Evolutionary conservation across 257 asterid species (phyloP), one percentile per base, ranked within the genome.

Genomic region (Primulina eburnea): DNA sequence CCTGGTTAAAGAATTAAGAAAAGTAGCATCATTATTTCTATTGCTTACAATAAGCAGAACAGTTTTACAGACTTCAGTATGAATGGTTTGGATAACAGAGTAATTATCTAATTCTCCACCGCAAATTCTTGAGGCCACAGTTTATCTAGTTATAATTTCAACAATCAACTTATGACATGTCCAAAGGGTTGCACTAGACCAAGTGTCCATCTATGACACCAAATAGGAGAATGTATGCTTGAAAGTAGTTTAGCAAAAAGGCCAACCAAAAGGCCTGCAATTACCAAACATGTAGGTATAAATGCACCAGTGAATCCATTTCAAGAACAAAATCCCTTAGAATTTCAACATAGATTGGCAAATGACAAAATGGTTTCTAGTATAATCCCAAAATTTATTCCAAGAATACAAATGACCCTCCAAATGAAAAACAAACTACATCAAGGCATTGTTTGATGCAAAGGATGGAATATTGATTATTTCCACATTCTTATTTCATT

Each of bases 1-100:
- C 97, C 97, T 92, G 85, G 68, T 77, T 18, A 60, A 64, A 37
- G 77, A 65, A 64, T 74, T 66, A 33, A 69, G 37, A 40, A 72
- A 71, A 61, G 17, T 26, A 43, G 55, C 16, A 35, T 59, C 68
- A 64, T 76, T 76, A 64, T 43, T 67, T 5, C 20, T 5, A 50
- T 17, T 0, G 34, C 64, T 68, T 52, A 17, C 50, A 20, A 53
- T 26, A 60, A 74, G 20, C 62, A 76, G 40, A n/a, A 40, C 47
- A 63, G 28, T 35, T 69, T 30, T 8, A 24, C 7, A 62, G 57
- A 68, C 18, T 16, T 33, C 28, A 37, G 8, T 50, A 50, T 50
- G 57, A 17, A 17, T 16, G 21, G 57, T 50, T 50, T 0, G 8
- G 8, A 50, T 40, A 50, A 4, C 57, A 50, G 57, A 50, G 20